phyloP scores from a whole-genome alignment of 352 stramenopile genomes.

The Globisporangium polare region DNA sequence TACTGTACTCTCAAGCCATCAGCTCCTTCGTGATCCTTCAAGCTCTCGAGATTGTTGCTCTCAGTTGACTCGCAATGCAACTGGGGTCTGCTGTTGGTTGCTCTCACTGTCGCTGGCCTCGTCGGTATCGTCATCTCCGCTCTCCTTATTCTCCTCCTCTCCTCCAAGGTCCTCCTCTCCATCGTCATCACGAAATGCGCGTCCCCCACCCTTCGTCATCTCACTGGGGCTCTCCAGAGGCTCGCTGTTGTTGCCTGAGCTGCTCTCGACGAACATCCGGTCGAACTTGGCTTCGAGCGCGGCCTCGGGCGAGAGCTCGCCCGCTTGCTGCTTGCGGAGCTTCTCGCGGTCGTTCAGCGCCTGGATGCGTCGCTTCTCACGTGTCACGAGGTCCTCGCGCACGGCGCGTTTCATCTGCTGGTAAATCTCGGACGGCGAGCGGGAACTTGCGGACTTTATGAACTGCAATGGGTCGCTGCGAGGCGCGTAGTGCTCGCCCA shows the following conservation, averaged over 20 bases:
- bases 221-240: not conserved
- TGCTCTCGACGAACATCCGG: slow-evolving; percentile 5
- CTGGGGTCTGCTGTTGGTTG: not conserved
- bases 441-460: not conserved
- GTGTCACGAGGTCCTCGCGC: slow-evolving; percentile 14
- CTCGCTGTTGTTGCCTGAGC: not conserved
- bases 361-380: slow-evolving; percentile 22
- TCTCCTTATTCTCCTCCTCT: not conserved
- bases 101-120: not conserved
- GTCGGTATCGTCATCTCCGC: not conserved
- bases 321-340: not conserved
- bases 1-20: too few relatives aligned
- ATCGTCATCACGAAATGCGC: not conserved
- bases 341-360: slow-evolving; percentile 20
- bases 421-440: slow-evolving; percentile 16
- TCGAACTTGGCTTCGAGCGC: slow-evolving; percentile 17
- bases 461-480: slow-evolving; percentile 15
- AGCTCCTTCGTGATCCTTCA: not conserved
- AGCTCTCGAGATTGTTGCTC: too few relatives aligned
- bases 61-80: not conserved
- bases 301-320: slow-evolving; percentile 1
- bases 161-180: not conserved
- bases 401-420: slow-evolving; percentile 17
- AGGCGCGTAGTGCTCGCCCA: slow-evolving; percentile 23
- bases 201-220: not conserved